Evolutionary conservation across 257 asterid genomes (phyloP).

Genomic region (Solanum dulcamara): DNA sequence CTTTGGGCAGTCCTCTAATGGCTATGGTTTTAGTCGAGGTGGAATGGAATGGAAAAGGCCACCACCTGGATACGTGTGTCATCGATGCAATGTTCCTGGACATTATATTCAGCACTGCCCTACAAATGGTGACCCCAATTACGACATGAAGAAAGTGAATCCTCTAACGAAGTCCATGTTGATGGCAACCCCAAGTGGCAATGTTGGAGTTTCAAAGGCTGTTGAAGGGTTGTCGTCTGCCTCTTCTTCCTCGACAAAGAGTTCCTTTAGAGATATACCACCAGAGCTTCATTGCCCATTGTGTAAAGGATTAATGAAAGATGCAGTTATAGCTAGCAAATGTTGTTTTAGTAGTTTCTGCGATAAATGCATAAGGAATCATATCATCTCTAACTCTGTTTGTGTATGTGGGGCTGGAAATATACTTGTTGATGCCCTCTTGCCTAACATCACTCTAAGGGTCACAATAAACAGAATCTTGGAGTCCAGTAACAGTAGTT

Average conservation of each 20-base stretch:
- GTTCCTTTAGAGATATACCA: slow-evolving; percentile 74
- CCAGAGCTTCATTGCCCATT: slow-evolving; percentile 19
- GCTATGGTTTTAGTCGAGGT: slow-evolving; percentile 67
- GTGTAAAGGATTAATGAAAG: background rate
- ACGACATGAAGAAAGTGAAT: slow-evolving; percentile 71
- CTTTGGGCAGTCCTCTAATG: background rate
- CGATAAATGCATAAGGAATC: slow-evolving; percentile 66
- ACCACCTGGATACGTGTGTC: slow-evolving; percentile 83
- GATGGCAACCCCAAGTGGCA: slow-evolving; percentile 88
- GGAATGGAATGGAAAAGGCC: slow-evolving; percentile 82
- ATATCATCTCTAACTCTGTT: slow-evolving; percentile 49
- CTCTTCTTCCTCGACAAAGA: slow-evolving; percentile 29
- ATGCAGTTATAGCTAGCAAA: background rate
- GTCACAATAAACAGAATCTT: slow-evolving; percentile 67
- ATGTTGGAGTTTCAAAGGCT: slow-evolving; percentile 32
- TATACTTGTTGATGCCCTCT: slow-evolving; percentile 76
- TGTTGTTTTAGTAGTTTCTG: background rate
- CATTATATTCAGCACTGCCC: slow-evolving; percentile 94
- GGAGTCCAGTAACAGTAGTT: slow-evolving; percentile 68
- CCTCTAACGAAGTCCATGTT: slow-evolving; percentile 9
- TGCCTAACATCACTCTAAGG: slow-evolving; percentile 87
- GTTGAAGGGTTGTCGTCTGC: slow-evolving; percentile 54
- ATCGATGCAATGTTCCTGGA: slow-evolving; percentile 94
- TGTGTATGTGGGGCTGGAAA: slow-evolving; percentile 82
- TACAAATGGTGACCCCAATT: slow-evolving; percentile 88